Percentiles rank a stretch among this genome's conserved stretches.
Evolutionary conservation across 148 eudicot genomes (phyloP).

Genomic region (Rhododendron molle): DNA sequence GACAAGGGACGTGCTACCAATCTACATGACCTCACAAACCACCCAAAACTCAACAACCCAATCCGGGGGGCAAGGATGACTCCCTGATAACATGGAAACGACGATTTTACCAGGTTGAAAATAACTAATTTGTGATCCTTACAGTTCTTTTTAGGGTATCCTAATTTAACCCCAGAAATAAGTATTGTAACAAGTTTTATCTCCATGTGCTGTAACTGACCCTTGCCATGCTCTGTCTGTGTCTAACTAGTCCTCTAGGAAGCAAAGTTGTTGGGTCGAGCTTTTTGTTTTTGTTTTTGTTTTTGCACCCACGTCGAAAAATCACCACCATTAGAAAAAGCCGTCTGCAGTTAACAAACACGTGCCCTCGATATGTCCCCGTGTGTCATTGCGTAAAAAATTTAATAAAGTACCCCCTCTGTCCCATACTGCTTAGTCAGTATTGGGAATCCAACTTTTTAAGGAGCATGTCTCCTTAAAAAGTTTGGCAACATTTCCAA

Average conservation of each 20-base stretch:
- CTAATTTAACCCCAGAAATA: neutral
- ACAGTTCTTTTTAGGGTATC: neutral
- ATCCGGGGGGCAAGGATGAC: neutral
- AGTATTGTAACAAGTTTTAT: neutral
- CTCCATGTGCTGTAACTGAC: neutral
- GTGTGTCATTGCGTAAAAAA: neutral
- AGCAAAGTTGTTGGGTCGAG: neutral
- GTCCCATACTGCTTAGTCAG: too few relatives aligned
- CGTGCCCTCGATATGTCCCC: neutral
- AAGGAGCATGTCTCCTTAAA: too few relatives aligned
- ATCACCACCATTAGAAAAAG: neutral
- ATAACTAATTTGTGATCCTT: neutral
- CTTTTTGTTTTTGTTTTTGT: neutral
- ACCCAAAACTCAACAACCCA: neutral
- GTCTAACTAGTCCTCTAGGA: neutral
- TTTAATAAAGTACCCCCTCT: neutral
- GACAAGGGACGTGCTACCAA: neutral
- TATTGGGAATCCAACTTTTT: too few relatives aligned
- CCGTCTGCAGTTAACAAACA: neutral
- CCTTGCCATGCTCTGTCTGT: neutral
- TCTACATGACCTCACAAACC: neutral
- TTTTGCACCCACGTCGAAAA: neutral
- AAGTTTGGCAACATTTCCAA: too few relatives aligned
- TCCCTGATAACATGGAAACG: neutral
- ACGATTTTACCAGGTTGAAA: neutral